Evolutionary conservation across 352 stramenopile genomes (phyloP), one percentile per base, ranked within the genome.

Genomic region (Phytopythium helicoides): DNA sequence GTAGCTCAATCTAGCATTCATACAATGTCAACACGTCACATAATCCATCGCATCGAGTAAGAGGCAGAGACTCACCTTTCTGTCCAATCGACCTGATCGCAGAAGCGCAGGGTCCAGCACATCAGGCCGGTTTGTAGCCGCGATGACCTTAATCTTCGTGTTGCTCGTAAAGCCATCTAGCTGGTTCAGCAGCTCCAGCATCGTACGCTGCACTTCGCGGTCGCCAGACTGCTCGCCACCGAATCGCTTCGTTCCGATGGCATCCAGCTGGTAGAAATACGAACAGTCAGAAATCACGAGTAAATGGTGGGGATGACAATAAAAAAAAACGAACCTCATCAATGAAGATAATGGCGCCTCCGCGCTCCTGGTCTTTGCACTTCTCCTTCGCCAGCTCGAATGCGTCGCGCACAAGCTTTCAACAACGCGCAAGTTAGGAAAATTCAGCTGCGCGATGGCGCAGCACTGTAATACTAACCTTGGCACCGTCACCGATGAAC

Each of bases 91-190:
- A 52, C 79, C 92, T 23, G 92, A 98, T 65, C 96, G 89, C 47
- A 99, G 74, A 36, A 99, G 77, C 14, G 97, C 97, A 22, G 97
- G 97, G 71, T 99, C 97, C 45, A 99, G 66, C 42, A 99, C 96
- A 69, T 98, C 92, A 25, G 90, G 90, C 52, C 96, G 84, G 74
- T 99, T 99, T 25, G 96, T 99, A 10, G 97, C 97, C 6, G 96
- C 96, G 58, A 99, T 99, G 33, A 98, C 94, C 81, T 99, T 99
- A 73, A 99, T 99, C 68, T 98, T 99, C 47, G 98, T 97, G 71
- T 99, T 98, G 60, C 81, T 97, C 41, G 80, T 97, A 73, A 99
- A 99, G 3, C 97, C 97, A 71, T 99, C 97, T 34, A 99, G 76
- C 77, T 99, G 96, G 73, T 97, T 98, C 35, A 99, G 76, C 41